Conservation (phyloP, 1,139 yeast genomes). For the Geotrichum histeridarum region DNA sequence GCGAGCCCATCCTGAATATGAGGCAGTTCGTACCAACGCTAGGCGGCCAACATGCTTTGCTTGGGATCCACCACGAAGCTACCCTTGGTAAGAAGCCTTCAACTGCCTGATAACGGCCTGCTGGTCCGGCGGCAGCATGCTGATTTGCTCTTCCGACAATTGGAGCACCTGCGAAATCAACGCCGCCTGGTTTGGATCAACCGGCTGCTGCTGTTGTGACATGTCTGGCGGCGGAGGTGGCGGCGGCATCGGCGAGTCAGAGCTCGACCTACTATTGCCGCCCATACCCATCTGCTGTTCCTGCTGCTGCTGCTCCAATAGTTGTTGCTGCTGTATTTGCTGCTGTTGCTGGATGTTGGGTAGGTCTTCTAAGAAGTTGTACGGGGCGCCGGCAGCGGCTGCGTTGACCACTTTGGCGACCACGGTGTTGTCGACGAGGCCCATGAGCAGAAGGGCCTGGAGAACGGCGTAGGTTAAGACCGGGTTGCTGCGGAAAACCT, state of each 20-base stretch:
- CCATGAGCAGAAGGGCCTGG: constrained; percentile 62
- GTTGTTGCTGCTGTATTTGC: neutral
- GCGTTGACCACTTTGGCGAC: constrained; percentile 40
- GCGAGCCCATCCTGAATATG: no score
- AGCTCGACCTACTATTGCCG: neutral
- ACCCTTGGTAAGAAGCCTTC: constrained; percentile 16
- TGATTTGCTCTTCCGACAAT: constrained; percentile 60
- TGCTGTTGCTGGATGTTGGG: neutral
- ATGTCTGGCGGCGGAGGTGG: constrained; percentile 1
- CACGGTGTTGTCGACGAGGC: constrained; percentile 52
- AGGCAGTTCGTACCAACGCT: no score
- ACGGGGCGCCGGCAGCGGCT: neutral
- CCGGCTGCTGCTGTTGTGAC: neutral
- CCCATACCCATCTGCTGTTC: neutral
- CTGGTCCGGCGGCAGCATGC: constrained; percentile 57
- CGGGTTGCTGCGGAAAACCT: constrained; percentile 63
- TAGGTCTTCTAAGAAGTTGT: constrained; percentile 1
- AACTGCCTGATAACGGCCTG: constrained; percentile 21
- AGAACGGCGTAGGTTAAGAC: constrained; percentile 78
- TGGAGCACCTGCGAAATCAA: constrained; percentile 48
- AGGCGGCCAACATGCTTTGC: no score
- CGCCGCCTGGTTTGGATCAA: constrained; percentile 31
- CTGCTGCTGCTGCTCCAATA: neutral
- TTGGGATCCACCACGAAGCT: no score
- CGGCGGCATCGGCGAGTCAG: neutral